A percentile compares a stretch with the other conserved stretches of the same genome.
Evolutionary conservation across 139 green algal species (phyloP).

Genomic region (Picochlorum sp.): DNA sequence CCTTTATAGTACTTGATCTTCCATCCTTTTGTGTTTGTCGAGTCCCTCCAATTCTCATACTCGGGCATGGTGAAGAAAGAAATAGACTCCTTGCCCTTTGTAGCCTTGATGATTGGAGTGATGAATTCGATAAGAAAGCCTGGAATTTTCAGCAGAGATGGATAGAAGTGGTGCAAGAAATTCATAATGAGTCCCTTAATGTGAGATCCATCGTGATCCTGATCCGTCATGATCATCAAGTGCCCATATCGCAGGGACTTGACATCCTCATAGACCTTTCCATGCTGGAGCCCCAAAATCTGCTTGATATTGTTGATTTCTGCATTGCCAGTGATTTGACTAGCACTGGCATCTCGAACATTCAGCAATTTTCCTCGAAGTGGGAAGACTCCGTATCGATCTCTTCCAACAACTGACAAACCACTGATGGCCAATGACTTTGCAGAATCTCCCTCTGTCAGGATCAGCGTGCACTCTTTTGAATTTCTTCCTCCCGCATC

Average conservation of each 20-base stretch:
- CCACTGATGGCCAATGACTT: constrained; percentile 93
- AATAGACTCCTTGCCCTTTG: constrained; percentile 62
- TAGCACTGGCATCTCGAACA: constrained; percentile 84
- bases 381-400: constrained; percentile 96
- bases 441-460: constrained; percentile 97
- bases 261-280: constrained; percentile 75
- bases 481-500: constrained; percentile 81
- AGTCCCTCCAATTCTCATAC: constrained; percentile 94
- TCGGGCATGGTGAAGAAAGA: constrained; percentile 98
- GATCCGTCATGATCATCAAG: constrained; percentile 99
- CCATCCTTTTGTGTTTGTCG: constrained; percentile 58
- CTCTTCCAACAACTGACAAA: constrained; percentile 87
- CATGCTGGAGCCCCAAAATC: constrained; percentile 86
- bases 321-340: constrained; percentile 86
- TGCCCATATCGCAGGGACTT: constrained; percentile 95
- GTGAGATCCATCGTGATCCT: constrained; percentile 98
- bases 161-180: constrained; percentile 97
- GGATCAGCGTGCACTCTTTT: constrained; percentile 95
- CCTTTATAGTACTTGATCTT: constrained; percentile 99
- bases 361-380: constrained; percentile 98
- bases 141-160: constrained; percentile 84
- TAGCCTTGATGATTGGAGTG: constrained; percentile 98
- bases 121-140: constrained; percentile 98
- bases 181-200: constrained; percentile 99
- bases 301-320: constrained; percentile 99